Evolutionary conservation across 805 yeast genomes (phyloP).

Genomic region (Pichia heedii): DNA sequence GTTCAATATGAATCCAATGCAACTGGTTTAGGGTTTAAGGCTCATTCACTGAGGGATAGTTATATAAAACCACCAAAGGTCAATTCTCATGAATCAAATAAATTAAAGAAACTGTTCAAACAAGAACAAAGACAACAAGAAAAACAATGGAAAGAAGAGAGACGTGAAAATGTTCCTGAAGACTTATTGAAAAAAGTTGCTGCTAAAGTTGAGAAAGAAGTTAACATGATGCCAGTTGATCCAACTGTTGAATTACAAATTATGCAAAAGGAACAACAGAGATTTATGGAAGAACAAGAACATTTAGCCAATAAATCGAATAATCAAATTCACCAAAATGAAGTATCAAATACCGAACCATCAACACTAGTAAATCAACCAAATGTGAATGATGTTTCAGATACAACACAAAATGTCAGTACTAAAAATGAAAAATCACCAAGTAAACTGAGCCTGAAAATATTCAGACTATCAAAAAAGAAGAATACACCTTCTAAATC

Average conservation of each 20-base stretch:
- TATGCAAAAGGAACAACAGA: neutral
- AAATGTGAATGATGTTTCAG: no score
- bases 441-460: constrained; percentile 1
- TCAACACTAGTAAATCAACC: no score
- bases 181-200: neutral
- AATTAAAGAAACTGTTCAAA: constrained; percentile 15
- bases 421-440: neutral
- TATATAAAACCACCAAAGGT: constrained; percentile 5
- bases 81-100: constrained; percentile 3
- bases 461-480: constrained; percentile 8
- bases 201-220: constrained; percentile 12
- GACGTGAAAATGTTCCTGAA: constrained; percentile 15
- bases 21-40: constrained; percentile 21
- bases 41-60: constrained; percentile 23
- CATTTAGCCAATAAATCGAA: neutral
- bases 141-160: constrained; percentile 18
- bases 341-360: neutral
- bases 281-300: neutral
- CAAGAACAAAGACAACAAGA: constrained; percentile 19
- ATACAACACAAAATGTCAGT: no score
- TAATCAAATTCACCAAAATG: neutral
- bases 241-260: constrained; percentile 5
- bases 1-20: constrained; percentile 21
- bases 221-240: constrained; percentile 6
- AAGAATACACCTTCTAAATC: neutral